Evolutionary conservation across 164 flowering plant genomes (phyloP).

Genomic region (Vitis labrusca): DNA sequence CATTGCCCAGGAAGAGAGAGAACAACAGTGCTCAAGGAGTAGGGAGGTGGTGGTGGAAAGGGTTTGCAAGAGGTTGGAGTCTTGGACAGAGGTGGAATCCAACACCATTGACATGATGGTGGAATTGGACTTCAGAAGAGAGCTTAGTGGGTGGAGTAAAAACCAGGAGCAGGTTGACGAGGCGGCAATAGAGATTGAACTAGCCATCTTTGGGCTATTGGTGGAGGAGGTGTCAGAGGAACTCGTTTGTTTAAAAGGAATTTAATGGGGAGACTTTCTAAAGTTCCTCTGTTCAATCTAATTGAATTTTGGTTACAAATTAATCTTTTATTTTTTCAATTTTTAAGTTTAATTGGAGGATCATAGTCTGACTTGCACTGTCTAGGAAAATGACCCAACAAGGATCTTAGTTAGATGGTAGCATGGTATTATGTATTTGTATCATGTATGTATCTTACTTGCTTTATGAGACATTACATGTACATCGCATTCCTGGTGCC

Average conservation of each 20-base stretch:
- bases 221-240: slow-evolving; percentile 57
- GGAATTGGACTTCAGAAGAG: slow-evolving; percentile 56
- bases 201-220: slow-evolving; percentile 37
- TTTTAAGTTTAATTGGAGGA: slow-evolving; percentile 6
- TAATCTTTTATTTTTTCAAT: slow-evolving; percentile 4
- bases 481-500: slow-evolving; percentile 4
- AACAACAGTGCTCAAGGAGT: slow-evolving; percentile 1
- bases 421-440: slow-evolving; percentile 20
- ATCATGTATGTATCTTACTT: slow-evolving; percentile 11
- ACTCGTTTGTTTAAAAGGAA: slow-evolving; percentile 19
- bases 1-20: slow-evolving; percentile 47
- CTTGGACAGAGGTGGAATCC: slow-evolving; percentile 61
- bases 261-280: slow-evolving; percentile 2
- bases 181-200: slow-evolving; percentile 35
- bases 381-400: slow-evolving; percentile 9
- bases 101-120: slow-evolving; percentile 87
- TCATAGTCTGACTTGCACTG: slow-evolving; percentile 12
- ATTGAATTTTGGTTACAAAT: slow-evolving; percentile 12
- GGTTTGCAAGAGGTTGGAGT: slow-evolving; percentile 56
- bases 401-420: slow-evolving; percentile 9
- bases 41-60: slow-evolving; percentile 31
- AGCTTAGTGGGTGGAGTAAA: slow-evolving; percentile 50
- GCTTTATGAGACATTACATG: slow-evolving; percentile 10
- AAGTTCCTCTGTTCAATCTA: background rate
- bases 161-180: slow-evolving; percentile 35